Evolutionary conservation across 306 rosid species (phyloP).

Genomic region (Abrus precatorius): DNA sequence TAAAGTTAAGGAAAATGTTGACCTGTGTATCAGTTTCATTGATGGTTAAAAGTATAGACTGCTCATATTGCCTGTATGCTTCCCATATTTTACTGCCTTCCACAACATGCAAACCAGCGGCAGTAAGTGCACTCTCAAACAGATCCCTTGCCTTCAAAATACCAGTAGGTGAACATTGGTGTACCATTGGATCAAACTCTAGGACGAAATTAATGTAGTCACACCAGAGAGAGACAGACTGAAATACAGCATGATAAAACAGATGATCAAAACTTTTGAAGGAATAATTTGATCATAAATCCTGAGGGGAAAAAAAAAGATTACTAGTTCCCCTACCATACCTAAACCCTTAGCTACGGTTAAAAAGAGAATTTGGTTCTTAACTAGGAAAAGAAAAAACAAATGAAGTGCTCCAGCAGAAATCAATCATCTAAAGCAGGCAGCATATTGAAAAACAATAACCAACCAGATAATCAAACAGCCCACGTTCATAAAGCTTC

Average conservation of each 20-base stretch:
- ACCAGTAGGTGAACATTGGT: constrained; percentile 66
- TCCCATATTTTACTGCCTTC: constrained; percentile 88
- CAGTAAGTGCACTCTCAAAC: constrained; percentile 86
- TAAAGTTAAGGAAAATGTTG: constrained; percentile 21
- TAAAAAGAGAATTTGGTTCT: neutral
- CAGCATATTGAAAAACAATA: constrained; percentile 31
- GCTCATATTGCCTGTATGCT: constrained; percentile 80
- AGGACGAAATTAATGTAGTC: constrained; percentile 74
- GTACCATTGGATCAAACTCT: constrained; percentile 70
- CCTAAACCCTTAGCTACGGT: neutral
- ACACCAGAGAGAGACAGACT: constrained; percentile 86
- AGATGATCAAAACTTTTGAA: constrained; percentile 29
- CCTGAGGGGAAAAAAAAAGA: neutral
- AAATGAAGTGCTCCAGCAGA: constrained; percentile 1
- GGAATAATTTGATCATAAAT: constrained; percentile 22
- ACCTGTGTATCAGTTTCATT: constrained; percentile 78
- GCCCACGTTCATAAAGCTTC: constrained; percentile 78
- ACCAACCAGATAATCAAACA: constrained; percentile 84
- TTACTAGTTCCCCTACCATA: constrained; percentile 6
- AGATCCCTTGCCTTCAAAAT: constrained; percentile 78
- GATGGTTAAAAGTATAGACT: constrained; percentile 61
- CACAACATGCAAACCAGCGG: constrained; percentile 85
- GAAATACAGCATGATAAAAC: constrained; percentile 53
- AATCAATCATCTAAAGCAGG: neutral
- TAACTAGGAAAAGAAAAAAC: constrained; percentile 28